These are phyloP conservation scores for Penicillium malachiteum DNA, from an alignment of 495 filamentous ascomycete genomes.

Conservation along the genomic window DNA sequence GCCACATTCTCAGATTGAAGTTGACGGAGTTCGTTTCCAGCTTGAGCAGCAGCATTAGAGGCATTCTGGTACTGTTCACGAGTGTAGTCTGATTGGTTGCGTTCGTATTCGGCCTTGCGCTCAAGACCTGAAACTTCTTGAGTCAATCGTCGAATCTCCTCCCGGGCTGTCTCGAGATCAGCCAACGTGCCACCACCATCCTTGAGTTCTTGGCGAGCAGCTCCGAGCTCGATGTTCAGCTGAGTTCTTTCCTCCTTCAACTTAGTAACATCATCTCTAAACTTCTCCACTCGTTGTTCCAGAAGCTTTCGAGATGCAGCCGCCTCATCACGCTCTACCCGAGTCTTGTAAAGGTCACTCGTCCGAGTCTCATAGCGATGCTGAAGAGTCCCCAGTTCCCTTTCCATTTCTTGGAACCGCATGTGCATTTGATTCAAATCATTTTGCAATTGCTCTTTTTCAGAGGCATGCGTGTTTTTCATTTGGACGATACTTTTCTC, in stretches of 20 bases:
- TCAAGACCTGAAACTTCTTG: slow-evolving; percentile 44
- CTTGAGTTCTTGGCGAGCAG: slow-evolving; percentile 47
- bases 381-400: slow-evolving; percentile 32
- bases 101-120: slow-evolving; percentile 50
- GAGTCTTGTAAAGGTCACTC: slow-evolving; percentile 36
- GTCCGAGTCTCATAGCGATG: slow-evolving; percentile 46
- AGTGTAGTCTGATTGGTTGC: slow-evolving; percentile 57
- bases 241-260: slow-evolving; percentile 50
- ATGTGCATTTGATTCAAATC: slow-evolving; percentile 19
- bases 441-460: slow-evolving; percentile 30
- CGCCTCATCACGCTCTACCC: slow-evolving; percentile 36
- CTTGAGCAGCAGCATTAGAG: slow-evolving; percentile 52
- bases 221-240: slow-evolving; percentile 50
- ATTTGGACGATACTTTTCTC: slow-evolving; percentile 39
- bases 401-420: slow-evolving; percentile 29
- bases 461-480: slow-evolving; percentile 28
- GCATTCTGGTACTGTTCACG: slow-evolving; percentile 64
- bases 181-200: slow-evolving; percentile 50
- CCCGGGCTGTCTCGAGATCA: slow-evolving; percentile 46
- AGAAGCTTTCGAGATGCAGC: slow-evolving; percentile 19
- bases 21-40: slow-evolving; percentile 49
- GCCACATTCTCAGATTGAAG: slow-evolving; percentile 47
- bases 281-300: slow-evolving; percentile 39
- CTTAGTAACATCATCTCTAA: slow-evolving; percentile 41
- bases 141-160: slow-evolving; percentile 42